phyloP scores from a whole-genome alignment of 192 early-diverging fungal species.

The Podila verticillata region DNA sequence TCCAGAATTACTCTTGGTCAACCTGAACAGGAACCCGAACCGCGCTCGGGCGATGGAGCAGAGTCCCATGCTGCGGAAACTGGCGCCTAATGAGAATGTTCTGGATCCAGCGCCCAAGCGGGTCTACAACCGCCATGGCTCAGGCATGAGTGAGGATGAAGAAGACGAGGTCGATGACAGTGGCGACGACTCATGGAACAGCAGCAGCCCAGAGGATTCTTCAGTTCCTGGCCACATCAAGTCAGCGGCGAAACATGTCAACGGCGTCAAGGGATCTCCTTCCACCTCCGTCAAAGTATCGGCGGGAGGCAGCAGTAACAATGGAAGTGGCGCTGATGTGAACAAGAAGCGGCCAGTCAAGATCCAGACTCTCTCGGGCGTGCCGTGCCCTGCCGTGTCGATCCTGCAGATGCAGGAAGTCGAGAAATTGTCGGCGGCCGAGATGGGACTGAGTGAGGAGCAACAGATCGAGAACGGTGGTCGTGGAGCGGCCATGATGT shows the following conservation, averaged over 20 bases:
- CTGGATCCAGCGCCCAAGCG: constrained; percentile 62
- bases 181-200: constrained; percentile 47
- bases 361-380: constrained; percentile 61
- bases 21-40: constrained; percentile 67
- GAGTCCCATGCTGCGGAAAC: constrained; percentile 51
- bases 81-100: constrained; percentile 75
- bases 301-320: constrained; percentile 18
- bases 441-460: constrained; percentile 74
- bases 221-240: neutral
- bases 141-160: constrained; percentile 36
- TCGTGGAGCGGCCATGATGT: constrained; percentile 75
- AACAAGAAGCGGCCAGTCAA: constrained; percentile 40
- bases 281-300: neutral
- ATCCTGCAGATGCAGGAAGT: constrained; percentile 72
- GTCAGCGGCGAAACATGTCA: neutral
- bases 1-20: constrained; percentile 79
- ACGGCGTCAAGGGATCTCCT: neutral
- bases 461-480: constrained; percentile 87
- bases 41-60: constrained; percentile 41
- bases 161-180: constrained; percentile 10
- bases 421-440: constrained; percentile 60
- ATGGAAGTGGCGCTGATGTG: constrained; percentile 10
- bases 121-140: constrained; percentile 14
- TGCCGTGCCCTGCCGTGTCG: constrained; percentile 68
- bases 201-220: constrained; percentile 31